phyloP scores from a whole-genome alignment of 176 grass and related monocot species.

The Lolium multiflorum region DNA sequence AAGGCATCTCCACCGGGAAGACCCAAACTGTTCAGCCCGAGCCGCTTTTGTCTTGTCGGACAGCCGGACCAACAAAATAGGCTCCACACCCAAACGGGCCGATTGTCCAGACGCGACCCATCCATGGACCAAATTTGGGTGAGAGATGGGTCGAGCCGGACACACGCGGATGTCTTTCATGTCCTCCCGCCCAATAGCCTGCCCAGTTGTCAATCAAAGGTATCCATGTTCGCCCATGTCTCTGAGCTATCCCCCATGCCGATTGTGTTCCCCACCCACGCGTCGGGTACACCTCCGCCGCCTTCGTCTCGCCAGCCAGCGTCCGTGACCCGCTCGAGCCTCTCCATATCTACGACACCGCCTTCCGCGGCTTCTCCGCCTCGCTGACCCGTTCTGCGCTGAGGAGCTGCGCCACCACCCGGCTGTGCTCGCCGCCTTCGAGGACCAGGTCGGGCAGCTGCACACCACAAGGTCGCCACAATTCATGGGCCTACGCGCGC shows the following conservation, averaged over 20 bases:
- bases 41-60: too few relatives aligned
- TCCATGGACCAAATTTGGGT: too few relatives aligned
- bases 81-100: too few relatives aligned
- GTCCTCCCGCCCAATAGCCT: too few relatives aligned
- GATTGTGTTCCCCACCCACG: slow-evolving; percentile 67
- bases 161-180: too few relatives aligned
- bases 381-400: slow-evolving; percentile 54
- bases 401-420: slow-evolving; percentile 62
- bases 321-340: slow-evolving; percentile 46
- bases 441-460: slow-evolving; percentile 69
- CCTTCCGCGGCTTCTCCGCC: slow-evolving; percentile 88
- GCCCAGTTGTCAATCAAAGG: too few relatives aligned
- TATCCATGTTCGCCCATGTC: too few relatives aligned
- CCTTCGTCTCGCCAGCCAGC: slow-evolving; percentile 35
- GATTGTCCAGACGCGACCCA: too few relatives aligned
- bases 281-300: slow-evolving; percentile 78
- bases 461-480: slow-evolving; percentile 94
- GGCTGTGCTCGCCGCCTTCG: slow-evolving; percentile 78
- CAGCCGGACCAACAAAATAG: too few relatives aligned
- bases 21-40: too few relatives aligned
- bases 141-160: too few relatives aligned
- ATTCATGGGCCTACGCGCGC: slow-evolving; percentile 90
- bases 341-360: slow-evolving; percentile 87
- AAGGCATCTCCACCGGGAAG: too few relatives aligned
- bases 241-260: slow-evolving; percentile 48